These are phyloP conservation scores for Scutellaria baicalensis DNA, from an alignment of 257 asterid genomes.

Conservation along the genomic window DNA sequence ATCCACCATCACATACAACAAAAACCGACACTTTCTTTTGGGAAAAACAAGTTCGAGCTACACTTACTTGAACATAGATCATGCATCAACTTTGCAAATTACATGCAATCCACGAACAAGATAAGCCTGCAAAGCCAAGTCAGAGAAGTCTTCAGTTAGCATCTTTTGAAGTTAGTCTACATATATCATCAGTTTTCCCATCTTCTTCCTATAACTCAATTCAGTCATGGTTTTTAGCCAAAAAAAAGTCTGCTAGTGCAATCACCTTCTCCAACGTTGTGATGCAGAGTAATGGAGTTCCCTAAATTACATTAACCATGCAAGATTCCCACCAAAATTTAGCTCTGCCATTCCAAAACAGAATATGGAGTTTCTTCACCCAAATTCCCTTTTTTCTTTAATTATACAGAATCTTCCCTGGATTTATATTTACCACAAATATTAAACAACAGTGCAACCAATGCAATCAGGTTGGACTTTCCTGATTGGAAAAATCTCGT, in stretches of 20 bases:
- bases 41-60: not conserved
- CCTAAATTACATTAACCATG: not conserved
- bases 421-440: not conserved
- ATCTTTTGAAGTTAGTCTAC: not conserved
- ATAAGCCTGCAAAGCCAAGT: conserved; percentile 32
- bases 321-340: not conserved
- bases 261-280: not conserved
- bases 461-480: not conserved
- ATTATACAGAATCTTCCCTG: not conserved
- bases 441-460: not conserved
- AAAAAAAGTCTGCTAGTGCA: not conserved
- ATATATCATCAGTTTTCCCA: conserved; percentile 4
- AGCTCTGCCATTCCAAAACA: not conserved
- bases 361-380: not conserved
- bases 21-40: not conserved
- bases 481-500: not conserved
- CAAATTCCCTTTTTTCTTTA: not conserved
- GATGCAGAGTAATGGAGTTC: not conserved
- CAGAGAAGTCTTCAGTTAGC: conserved; percentile 12
- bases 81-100: conserved; percentile 31
- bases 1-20: not conserved
- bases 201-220: conserved; percentile 2
- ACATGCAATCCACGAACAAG: conserved; percentile 13
- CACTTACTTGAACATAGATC: conserved; percentile 85
- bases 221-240: not conserved